These are phyloP conservation scores for Candida nitratophila DNA, from an alignment of 805 yeast genomes.

Conservation along the genomic window DNA sequence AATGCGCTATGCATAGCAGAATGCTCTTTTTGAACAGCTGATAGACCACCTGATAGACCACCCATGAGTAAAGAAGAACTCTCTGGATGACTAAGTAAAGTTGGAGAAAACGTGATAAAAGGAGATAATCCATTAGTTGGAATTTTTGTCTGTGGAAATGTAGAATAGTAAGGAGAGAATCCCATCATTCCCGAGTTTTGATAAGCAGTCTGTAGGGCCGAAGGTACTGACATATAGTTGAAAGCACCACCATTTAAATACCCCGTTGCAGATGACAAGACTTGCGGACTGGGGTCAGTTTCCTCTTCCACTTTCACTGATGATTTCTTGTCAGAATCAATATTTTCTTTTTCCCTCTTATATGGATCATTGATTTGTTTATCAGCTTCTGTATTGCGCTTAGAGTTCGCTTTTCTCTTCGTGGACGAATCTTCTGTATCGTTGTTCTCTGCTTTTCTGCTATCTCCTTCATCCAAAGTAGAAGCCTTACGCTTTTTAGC, in stretches of 20 bases:
- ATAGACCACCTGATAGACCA: slow-evolving; percentile 5
- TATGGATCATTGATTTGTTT: not conserved
- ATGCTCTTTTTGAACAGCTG: not conserved
- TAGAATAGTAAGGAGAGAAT: slow-evolving; percentile 14
- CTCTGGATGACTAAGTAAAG: not conserved
- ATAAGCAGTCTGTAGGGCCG: slow-evolving; percentile 13
- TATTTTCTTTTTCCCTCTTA: not conserved
- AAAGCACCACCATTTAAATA: not conserved
- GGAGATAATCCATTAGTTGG: not conserved
- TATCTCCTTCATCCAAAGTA: not conserved
- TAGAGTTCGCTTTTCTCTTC: not conserved
- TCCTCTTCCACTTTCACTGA: not conserved
- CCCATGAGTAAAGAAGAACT: slow-evolving; percentile 8
- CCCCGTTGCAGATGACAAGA: not conserved
- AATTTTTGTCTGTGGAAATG: slow-evolving; percentile 4
- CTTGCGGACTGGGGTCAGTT: not conserved
- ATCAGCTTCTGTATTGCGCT: not conserved
- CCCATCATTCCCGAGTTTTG: slow-evolving; percentile 8
- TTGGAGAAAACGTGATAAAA: not conserved
- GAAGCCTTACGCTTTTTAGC: not conserved
- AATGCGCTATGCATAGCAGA: too few species aligned
- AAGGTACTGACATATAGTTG: slow-evolving; percentile 11
- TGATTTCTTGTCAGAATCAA: too few species aligned
- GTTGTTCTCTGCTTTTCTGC: too few species aligned
- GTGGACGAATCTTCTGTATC: too few species aligned